Evolutionary conservation across 306 rosid genomes (phyloP).

Genomic region (Quercus glauca): DNA sequence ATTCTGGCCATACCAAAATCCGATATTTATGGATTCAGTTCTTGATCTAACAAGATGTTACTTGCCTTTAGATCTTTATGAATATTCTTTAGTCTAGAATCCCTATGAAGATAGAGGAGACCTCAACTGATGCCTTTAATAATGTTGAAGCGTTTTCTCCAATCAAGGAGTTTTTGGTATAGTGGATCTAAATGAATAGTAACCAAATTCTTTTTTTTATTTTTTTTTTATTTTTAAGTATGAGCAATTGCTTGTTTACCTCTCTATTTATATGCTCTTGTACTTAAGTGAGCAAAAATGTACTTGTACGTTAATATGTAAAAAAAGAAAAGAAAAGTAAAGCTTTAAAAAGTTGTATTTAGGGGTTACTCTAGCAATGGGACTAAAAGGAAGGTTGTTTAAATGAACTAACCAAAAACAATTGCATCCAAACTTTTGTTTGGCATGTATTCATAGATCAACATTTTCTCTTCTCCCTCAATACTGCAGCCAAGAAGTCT

Average conservation of each 20-base stretch:
- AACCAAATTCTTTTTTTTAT: no score
- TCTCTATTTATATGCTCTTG: no score
- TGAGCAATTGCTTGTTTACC: no score
- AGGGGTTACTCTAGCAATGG: no score
- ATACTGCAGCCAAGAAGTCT: conserved; percentile 7
- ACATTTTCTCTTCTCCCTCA: conserved; percentile 20
- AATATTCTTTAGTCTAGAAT: conserved; percentile 35
- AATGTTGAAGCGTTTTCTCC: conserved; percentile 30
- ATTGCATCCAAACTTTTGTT: conserved; percentile 42
- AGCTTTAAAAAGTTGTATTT: no score
- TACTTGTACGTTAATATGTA: no score
- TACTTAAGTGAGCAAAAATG: no score
- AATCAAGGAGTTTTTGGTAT: neutral
- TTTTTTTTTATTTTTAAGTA: no score
- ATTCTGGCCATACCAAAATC: conserved; percentile 37
- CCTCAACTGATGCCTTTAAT: conserved; percentile 33
- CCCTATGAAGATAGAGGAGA: conserved; percentile 31
- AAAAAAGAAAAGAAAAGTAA: no score
- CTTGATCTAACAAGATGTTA: conserved; percentile 30
- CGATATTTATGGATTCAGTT: conserved; percentile 35
- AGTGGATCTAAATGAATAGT: neutral
- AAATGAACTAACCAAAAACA: neutral
- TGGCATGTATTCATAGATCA: conserved; percentile 16
- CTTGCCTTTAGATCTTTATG: conserved; percentile 37
- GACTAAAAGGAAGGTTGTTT: neutral